Base-by-base conservation (phyloP, 306 rosid species). In the Rosa rugosa region DNA sequence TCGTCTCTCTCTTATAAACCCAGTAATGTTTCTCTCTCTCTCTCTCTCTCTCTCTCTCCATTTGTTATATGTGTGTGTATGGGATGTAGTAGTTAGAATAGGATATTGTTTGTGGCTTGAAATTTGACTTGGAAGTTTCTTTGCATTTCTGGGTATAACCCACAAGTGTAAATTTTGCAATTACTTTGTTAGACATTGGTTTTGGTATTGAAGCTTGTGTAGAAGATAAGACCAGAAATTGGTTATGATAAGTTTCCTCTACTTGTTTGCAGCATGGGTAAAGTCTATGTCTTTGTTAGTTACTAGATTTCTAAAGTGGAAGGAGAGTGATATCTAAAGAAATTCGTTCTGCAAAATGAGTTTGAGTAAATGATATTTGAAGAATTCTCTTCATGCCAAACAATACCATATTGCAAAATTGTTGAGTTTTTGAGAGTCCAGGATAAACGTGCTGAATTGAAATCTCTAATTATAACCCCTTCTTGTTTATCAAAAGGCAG, bases 1-100 rank as follows among this genome's bases (percentile, higher is more conserved):
- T 76, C 91, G 6, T 41, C 80, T 44, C 82, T 77, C 42, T 83
- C 84, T 51, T 67, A 76, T 8, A 42, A 49, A 31, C 62, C 79
- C 42, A 59, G 78, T 73, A 82, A 75, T 18, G 25, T 67, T 16
- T 72, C 81, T 83, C 2, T 65, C 79, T 81, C 71, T 80, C 69
- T 75, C 82, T 83, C 2, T 65, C 80, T 81, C 76, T 80, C 69
- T 69, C 56, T 80, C 68, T 67, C 50, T 66, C 62, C 49, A 27
- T 69, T 36, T 57, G 63, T n/a, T 34, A 23, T 42, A 42, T 56
- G 10, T 38, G 47, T 4, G 5, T 18, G 17, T 34, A 11, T 65
- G 25, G 25, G 46, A 8, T 7, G n/a, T 5, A 6, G 38, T 36
- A 25, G 70, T 72, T 73, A 5, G 23, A 38, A 0, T 41, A 18